phyloP scores from a whole-genome alignment of 1,284 basidiomycete genomes.

The Trichosporon sp. region DNA sequence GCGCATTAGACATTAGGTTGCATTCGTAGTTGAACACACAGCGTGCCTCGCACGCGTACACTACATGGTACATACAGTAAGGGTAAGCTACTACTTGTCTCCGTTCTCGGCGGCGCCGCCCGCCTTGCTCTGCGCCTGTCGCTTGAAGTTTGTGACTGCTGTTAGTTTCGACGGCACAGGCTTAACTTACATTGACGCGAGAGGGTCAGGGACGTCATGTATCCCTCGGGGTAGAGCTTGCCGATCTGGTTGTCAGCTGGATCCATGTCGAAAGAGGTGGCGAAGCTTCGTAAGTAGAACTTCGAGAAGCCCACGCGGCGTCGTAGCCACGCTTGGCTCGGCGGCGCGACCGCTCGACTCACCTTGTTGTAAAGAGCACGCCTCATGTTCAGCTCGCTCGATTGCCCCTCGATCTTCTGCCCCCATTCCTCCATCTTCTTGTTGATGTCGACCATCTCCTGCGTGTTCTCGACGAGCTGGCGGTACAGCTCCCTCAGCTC shows the following conservation, averaged over 20 bases:
- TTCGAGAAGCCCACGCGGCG: too few relatives aligned
- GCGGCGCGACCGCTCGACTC: not conserved
- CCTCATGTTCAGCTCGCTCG: slow-evolving; percentile 39
- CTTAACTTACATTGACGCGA: slow-evolving; percentile 27
- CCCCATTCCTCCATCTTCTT: slow-evolving; percentile 40
- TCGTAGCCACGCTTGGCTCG: too few relatives aligned
- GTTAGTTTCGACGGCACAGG: not conserved
- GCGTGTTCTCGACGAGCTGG: slow-evolving; percentile 48
- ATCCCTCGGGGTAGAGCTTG: slow-evolving; percentile 51
- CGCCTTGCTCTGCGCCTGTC: slow-evolving; percentile 5
- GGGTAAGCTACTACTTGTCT: not conserved
- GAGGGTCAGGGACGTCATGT: slow-evolving; percentile 36
- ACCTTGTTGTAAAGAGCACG: slow-evolving; percentile 43
- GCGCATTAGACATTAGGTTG: not conserved
- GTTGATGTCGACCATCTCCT: slow-evolving; percentile 45
- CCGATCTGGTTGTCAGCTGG: slow-evolving; percentile 36
- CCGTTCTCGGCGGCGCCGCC: not conserved
- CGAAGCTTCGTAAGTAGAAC: too few relatives aligned
- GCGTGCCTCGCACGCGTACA: not conserved
- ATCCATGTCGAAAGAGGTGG: too few relatives aligned
- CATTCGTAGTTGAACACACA: slow-evolving; percentile 14
- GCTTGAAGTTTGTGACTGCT: slow-evolving; percentile 28
- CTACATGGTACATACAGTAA: not conserved
- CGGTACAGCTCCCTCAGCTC: slow-evolving; percentile 49
- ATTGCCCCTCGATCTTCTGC: slow-evolving; percentile 38